Percentiles rank a stretch among this genome's conserved stretches.
phyloP scores from a whole-genome alignment of 352 stramenopile species.

The Pythium rishiriense region DNA sequence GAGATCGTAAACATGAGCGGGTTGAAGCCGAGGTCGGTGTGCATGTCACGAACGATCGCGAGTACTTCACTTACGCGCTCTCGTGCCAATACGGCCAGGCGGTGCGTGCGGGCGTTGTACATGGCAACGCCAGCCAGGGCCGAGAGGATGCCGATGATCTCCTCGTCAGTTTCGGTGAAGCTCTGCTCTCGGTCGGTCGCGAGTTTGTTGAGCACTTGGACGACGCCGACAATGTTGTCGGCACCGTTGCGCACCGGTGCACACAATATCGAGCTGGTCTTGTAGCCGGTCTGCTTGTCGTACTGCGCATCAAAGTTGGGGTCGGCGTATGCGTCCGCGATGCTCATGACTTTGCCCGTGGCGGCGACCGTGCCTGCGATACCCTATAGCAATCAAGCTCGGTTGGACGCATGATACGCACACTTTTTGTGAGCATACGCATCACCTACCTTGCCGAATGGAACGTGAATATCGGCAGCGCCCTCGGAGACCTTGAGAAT shows the following conservation, averaged over 20 bases:
- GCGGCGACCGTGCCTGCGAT: conserved; percentile 87
- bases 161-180: conserved; percentile 88
- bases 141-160: conserved; percentile 85
- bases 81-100: conserved; percentile 45
- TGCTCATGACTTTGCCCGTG: conserved; percentile 85
- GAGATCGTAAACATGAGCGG: conserved; percentile 92
- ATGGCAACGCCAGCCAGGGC: conserved; percentile 86
- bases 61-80: conserved; percentile 82
- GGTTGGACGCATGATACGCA: background rate
- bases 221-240: conserved; percentile 84
- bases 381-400: conserved; percentile 38
- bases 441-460: conserved; percentile 64
- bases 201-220: conserved; percentile 90
- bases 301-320: conserved; percentile 92
- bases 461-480: conserved; percentile 82
- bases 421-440: background rate
- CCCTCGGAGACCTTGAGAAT: conserved; percentile 87
- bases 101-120: conserved; percentile 81
- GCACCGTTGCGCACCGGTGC: conserved; percentile 81
- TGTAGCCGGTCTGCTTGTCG: conserved; percentile 91
- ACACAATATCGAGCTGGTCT: conserved; percentile 91
- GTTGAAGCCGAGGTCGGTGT: conserved; percentile 88
- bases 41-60: conserved; percentile 90
- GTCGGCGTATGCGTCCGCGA: conserved; percentile 93
- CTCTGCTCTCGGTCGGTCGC: conserved; percentile 52